Evolutionary conservation across 1,139 yeast genomes (phyloP).

Genomic region (Scheffersomyces insectosa): DNA sequence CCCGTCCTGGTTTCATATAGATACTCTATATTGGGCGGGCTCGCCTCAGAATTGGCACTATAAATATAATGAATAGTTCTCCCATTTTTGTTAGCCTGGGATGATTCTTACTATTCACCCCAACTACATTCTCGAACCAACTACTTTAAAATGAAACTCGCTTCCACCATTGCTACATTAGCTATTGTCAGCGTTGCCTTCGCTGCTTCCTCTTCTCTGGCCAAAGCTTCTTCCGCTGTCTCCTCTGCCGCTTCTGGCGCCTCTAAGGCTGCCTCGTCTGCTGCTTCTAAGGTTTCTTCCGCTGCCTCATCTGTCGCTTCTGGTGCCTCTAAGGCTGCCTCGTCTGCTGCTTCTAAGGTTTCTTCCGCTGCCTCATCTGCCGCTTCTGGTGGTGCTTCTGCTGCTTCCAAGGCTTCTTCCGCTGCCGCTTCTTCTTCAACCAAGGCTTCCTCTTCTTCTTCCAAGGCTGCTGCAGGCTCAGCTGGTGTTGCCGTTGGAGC

Average conservation of each 20-base stretch:
- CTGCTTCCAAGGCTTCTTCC: conserved; percentile 5
- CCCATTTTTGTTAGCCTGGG: no score
- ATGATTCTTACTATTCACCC: no score
- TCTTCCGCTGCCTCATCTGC: conserved; percentile 1
- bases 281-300: conserved; percentile 8
- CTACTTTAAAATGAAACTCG: conserved; percentile 7
- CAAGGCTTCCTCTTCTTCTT: conserved; percentile 11
- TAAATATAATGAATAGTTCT: no score
- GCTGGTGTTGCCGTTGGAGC: conserved; percentile 20
- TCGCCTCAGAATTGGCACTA: no score
- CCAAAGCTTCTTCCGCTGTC: conserved; percentile 10
- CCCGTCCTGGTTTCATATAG: no score
- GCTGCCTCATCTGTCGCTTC: conserved; percentile 9
- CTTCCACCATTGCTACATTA: conserved; percentile 8
- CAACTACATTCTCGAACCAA: neutral
- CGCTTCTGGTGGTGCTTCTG: conserved; percentile 1
- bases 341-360: conserved; percentile 6
- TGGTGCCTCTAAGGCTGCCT: conserved; percentile 2
- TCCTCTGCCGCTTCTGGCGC: conserved; percentile 8
- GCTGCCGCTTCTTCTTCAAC: conserved; percentile 12
- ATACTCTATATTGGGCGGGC: no score
- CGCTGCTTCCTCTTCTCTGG: conserved; percentile 14
- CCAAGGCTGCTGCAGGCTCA: conserved; percentile 15
- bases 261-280: conserved; percentile 8
- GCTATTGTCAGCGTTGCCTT: conserved; percentile 9